Base-by-base conservation (phyloP, 2,329 filamentous ascomycete genomes). In the Aureobasidium mangrovei region DNA sequence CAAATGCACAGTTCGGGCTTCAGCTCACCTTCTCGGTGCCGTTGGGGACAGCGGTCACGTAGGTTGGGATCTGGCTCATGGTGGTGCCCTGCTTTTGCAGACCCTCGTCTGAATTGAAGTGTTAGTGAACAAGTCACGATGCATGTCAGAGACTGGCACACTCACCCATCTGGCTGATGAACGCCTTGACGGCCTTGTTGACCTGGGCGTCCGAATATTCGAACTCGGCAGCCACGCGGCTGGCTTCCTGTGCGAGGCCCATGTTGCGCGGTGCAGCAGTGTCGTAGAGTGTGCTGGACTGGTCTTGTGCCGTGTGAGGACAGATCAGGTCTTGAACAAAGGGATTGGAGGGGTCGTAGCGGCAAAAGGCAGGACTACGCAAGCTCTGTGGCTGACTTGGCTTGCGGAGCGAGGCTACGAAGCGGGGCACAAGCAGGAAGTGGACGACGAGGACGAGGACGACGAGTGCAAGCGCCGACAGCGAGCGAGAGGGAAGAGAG, bases 61-160 rank as follows among this genome's bases (percentile, higher is more conserved):
- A 98, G 40, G 91, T 95, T 6, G 93, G 93, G 65, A 98, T 97
- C 74, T 97, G 93, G 73, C 87, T 91, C 75, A 98, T 73, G 62
- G 85, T 90, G 32, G 88, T 85, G 58, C 84, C 85, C 63, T 91
- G 83, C 64, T 84, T 83, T 57, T 81, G 74, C 61, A 97, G 74
- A 29, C 93, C 93, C 75, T 95, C 87, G 60, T 86, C 87, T 91
- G 62, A 29, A 52, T 7, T n/a, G 54, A 60, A 39, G 57, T 35
- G 44, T 60, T 41, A 57, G 55, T 56, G 40, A 26, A 4, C 9
- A 8, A 39, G 38, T 39, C 33, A 12, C 10, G 8, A 7, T 24
- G 7, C 18, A 18, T 31, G 32, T 7, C 2, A 24, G 33, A 12
- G 4, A 38, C n/a, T 18, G 31, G 32, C 8, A 39, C 42, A 78